Percentiles rank a stretch among this genome's conserved stretches.
These are phyloP conservation scores for Gossypium schwendimanii DNA, from an alignment of 441 rosid genomes.

Conservation along the genomic window DNA sequence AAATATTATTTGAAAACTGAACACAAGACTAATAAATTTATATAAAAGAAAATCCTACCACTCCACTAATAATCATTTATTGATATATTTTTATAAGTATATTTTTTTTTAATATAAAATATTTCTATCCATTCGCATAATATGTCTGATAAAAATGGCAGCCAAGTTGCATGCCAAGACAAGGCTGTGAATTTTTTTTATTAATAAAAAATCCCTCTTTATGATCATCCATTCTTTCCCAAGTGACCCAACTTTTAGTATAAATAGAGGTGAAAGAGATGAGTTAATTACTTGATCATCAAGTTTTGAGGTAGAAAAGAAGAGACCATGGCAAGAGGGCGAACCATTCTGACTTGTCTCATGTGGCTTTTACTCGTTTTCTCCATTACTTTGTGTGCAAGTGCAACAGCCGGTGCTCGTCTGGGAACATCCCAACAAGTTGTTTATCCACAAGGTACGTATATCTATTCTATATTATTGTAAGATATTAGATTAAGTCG, in stretches of 20 bases:
- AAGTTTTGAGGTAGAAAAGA: background rate
- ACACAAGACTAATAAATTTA: too few species aligned
- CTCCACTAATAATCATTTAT: too few species aligned
- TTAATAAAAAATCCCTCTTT: background rate
- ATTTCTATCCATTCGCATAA: too few species aligned
- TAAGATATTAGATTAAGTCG: too few species aligned
- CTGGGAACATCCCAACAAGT: constrained; percentile 5
- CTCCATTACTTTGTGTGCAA: constrained; percentile 16
- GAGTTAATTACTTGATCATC: constrained; percentile 1
- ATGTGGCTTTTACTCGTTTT: constrained; percentile 21
- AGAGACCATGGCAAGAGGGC: constrained; percentile 14
- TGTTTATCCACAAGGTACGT: constrained; percentile 23
- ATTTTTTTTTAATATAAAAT: too few species aligned
- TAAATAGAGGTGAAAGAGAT: constrained; percentile 2
- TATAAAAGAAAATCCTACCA: too few species aligned
- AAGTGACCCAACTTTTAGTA: background rate
- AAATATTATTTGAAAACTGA: too few species aligned
- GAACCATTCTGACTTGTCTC: constrained; percentile 8
- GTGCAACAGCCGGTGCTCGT: constrained; percentile 22
- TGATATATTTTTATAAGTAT: too few species aligned
- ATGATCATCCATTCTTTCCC: background rate
- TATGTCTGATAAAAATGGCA: background rate
- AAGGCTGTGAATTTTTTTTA: background rate
- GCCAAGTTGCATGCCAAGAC: background rate
- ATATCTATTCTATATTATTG: too few species aligned